Evolutionary conservation across 768 basidiomycete species (phyloP), one percentile per base, ranked within the genome.

Genomic region (Lentinula guzmanii): DNA sequence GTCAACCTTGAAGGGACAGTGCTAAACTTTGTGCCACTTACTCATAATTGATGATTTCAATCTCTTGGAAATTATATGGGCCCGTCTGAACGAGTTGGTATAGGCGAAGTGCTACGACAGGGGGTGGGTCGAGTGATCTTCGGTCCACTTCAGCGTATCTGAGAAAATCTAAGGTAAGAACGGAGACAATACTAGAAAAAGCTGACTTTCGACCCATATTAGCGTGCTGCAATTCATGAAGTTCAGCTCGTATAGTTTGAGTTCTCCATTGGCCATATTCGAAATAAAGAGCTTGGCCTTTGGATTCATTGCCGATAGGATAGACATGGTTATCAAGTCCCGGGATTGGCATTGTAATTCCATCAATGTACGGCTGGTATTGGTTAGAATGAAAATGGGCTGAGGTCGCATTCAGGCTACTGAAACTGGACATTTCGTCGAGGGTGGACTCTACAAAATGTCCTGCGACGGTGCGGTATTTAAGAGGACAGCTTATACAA

Each of bases 51-150:
- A 59, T 41, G 0, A 52, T 52, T 16, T 52, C 51, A 2, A 3
- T 35, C 65, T 66, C 64, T 84, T 80, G 67, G 53, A 5, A 48
- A 7, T 21, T 7, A 4, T 72, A 70, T 9, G 77, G 75, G 2
- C 79, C 82, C 11, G 83, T 66, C 33, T 72, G 69, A 7, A 84
- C 72, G 8, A 8, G 4, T 42, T 80, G 67, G 61, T 75, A 86
- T 5, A 86, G 72, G 9, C 76, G 76, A 24, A 86, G 73, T 24
- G 77, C 76, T 4, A 85, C 81, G 4, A 86, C 86, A 0, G 86
- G 86, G 0, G 86, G 86, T 5, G 86, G 86, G 68, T 88, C 86
- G 10, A 88, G 76, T 5, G 86, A 85, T 37, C 86, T 69, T 35
- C 85, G 74, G 69, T 88, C 86, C 9, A 86, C 83, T 61, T 79